Base-by-base conservation (phyloP, 495 filamentous ascomycete species). In the Penicillium daleae region DNA sequence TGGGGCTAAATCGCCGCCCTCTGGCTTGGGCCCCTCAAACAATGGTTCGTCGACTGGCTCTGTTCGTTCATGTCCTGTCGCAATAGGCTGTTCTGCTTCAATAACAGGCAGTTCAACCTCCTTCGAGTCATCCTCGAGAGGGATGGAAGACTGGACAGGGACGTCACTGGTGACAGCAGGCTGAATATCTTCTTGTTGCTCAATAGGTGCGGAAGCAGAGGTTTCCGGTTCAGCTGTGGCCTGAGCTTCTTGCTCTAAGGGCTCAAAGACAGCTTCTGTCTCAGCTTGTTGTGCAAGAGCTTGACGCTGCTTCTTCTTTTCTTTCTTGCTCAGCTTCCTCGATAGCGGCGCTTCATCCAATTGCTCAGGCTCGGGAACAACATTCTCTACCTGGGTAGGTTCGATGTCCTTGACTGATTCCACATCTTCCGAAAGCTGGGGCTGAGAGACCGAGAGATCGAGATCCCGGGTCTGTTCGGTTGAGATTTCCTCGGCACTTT, bases 311-410 rank as follows among this genome's bases (percentile, higher is more conserved):
- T 75, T 71, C 46, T 74, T 74, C 63, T 70, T 73, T 24, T 77
- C 67, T 52, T 76, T 77, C 57, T 78, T 70, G 62, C 69, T 71
- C 66, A 65, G 31, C 27, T 71, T 69, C 56, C 65, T 68, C n/a
- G 61, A 63, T 6, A 67, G 48, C 32, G 57, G 15, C 42, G 68
- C 35, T 2, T 59, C 32, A 54, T 68, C 61, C 8, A 48, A n/a
- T 39, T 57, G 42, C 53, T 66, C 67, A 10, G 33, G 24, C 37
- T 56, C 59, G n/a, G 57, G 22, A 24, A 50, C 42, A 39, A 27
- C 24, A 4, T 52, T 35, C 19, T 32, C 39, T 54, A 46, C 54
- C 27, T 65, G 59, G 9, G 10, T 13, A 8, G 56, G 46, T 49
- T 64, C 46, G 10, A 53, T 19, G 2, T 66, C 65, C 12, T 59